phyloP scores from a whole-genome alignment of 2,329 filamentous ascomycete genomes.

The Aspergillus sojae region DNA sequence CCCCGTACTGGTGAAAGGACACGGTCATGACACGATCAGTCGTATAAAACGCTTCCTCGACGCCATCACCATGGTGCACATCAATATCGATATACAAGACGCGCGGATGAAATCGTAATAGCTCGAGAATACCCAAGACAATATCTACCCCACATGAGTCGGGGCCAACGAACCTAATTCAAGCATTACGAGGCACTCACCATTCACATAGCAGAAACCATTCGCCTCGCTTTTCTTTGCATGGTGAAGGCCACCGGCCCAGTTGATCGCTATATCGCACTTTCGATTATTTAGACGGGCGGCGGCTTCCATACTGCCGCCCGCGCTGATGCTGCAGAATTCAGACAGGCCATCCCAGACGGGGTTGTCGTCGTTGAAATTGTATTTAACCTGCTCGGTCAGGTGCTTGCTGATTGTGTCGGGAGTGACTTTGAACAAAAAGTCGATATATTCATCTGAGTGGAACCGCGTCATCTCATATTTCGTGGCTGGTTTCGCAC shows the following conservation, averaged over 20 bases:
- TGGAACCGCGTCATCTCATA: slow-evolving; percentile 75
- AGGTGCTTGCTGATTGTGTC: slow-evolving; percentile 96
- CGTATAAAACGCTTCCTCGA: slow-evolving; percentile 72
- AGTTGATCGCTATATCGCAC: slow-evolving; percentile 73
- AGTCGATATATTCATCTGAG: slow-evolving; percentile 74
- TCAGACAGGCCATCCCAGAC: slow-evolving; percentile 74
- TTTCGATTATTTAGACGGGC: slow-evolving; percentile 69
- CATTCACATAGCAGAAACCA: slow-evolving; percentile 98
- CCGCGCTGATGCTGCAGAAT: slow-evolving; percentile 72
- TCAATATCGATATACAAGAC: slow-evolving; percentile 70
- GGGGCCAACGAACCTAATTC: not conserved
- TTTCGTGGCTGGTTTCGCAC: slow-evolving; percentile 74
- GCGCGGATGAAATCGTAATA: slow-evolving; percentile 64
- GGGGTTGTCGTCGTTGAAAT: slow-evolving; percentile 66
- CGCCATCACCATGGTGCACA: slow-evolving; percentile 69
- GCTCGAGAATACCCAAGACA: slow-evolving; percentile 66
- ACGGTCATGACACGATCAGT: slow-evolving; percentile 73
- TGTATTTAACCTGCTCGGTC: slow-evolving; percentile 83
- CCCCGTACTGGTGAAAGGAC: slow-evolving; percentile 73
- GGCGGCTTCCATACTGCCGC: slow-evolving; percentile 71
- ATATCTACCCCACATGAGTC: slow-evolving; percentile 53
- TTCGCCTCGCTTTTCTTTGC: slow-evolving; percentile 93
- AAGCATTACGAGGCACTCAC: slow-evolving; percentile 25
- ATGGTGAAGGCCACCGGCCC: slow-evolving; percentile 95
- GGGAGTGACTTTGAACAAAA: slow-evolving; percentile 83